Percentiles rank a stretch among this genome's conserved stretches.
phyloP scores from a whole-genome alignment of 805 yeast species.

The Sugiyamaella chiloensis region DNA sequence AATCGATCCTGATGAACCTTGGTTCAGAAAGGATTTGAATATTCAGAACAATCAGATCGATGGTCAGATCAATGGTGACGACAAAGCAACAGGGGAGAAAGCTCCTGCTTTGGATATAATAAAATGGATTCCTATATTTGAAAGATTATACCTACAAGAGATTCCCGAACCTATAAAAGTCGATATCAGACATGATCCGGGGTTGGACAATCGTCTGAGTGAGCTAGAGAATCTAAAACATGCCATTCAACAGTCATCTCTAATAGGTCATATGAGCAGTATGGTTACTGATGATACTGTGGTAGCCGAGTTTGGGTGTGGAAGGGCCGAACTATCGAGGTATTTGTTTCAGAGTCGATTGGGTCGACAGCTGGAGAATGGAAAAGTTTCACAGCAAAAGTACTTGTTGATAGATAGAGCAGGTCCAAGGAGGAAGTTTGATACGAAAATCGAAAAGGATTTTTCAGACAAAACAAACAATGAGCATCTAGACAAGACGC shows the following conservation, averaged over 20 bases:
- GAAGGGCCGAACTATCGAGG: constrained; percentile 78
- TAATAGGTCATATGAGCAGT: constrained; percentile 62
- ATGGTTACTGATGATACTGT: constrained; percentile 35
- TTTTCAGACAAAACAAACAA: constrained; percentile 18
- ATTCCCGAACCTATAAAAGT: constrained; percentile 14
- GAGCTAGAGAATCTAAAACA: constrained; percentile 65
- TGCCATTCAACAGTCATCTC: constrained; percentile 75
- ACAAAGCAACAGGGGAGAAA: not conserved
- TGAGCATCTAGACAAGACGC: not conserved
- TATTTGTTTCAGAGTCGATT: constrained; percentile 43
- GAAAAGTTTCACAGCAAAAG: constrained; percentile 8
- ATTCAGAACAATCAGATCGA: constrained; percentile 18
- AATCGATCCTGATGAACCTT: constrained; percentile 12
- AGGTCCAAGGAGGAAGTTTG: constrained; percentile 74
- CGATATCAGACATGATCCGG: constrained; percentile 28
- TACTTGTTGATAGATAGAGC: constrained; percentile 74
- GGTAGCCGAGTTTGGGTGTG: constrained; percentile 85
- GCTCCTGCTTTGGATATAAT: constrained; percentile 26
- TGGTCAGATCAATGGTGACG: not conserved
- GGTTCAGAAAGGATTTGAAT: constrained; percentile 42
- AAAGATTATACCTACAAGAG: constrained; percentile 10
- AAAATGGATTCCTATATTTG: constrained; percentile 33
- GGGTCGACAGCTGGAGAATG: constrained; percentile 17
- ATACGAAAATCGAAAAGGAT: constrained; percentile 61
- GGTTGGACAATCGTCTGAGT: constrained; percentile 44